phyloP scores from a whole-genome alignment of 192 early-diverging fungal species.

The Coemansia sp. region DNA sequence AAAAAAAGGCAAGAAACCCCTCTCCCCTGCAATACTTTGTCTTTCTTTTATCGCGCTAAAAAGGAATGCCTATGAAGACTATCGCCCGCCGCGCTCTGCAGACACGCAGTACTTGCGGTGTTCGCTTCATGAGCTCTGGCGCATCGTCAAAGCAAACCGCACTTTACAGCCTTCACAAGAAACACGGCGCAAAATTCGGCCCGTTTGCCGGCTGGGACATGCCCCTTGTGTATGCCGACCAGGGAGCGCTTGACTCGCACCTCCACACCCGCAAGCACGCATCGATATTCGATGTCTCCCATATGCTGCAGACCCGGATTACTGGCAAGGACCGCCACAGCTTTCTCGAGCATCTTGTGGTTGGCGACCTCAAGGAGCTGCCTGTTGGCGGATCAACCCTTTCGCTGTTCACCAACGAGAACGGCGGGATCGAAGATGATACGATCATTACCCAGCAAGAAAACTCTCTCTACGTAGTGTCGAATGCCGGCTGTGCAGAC shows the following conservation, averaged over 20 bases:
- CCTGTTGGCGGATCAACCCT: constrained; percentile 79
- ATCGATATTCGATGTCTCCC: constrained; percentile 96
- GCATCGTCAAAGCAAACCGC: constrained; percentile 68
- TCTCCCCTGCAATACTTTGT: neutral
- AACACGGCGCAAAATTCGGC: constrained; percentile 94
- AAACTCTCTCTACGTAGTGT: constrained; percentile 85
- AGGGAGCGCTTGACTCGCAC: constrained; percentile 89
- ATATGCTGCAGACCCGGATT: constrained; percentile 95
- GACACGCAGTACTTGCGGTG: constrained; percentile 4
- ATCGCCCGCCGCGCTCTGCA: constrained; percentile 13
- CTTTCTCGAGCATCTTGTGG: constrained; percentile 87
- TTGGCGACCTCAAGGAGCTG: constrained; percentile 82
- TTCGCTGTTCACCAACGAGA: constrained; percentile 92
- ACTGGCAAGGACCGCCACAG: constrained; percentile 81
- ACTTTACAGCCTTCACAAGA: constrained; percentile 89
- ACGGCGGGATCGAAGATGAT: constrained; percentile 98
- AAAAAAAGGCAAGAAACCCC: neutral
- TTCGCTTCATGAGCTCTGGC: constrained; percentile 37
- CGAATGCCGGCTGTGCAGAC: constrained; percentile 95
- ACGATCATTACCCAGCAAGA: constrained; percentile 90
- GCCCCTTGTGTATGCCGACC: constrained; percentile 87
- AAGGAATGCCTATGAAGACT: neutral
- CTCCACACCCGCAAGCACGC: constrained; percentile 84
- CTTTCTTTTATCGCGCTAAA: neutral
- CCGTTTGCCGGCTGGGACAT: constrained; percentile 97